Evolutionary conservation across 768 basidiomycete genomes (phyloP).

Genomic region (Tremella mesenterica): DNA sequence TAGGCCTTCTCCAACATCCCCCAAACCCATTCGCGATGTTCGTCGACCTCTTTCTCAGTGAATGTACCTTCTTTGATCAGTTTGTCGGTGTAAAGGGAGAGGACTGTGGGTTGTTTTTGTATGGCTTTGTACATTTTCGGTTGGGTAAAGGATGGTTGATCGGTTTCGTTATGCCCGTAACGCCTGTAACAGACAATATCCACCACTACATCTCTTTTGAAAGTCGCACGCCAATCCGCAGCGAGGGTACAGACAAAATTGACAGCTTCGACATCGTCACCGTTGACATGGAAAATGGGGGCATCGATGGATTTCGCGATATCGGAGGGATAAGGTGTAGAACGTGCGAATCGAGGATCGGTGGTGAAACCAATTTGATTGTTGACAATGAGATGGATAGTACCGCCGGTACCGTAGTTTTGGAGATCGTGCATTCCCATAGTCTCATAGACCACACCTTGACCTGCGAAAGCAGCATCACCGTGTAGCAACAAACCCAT

Average conservation of each 20-base stretch:
- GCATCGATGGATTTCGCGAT: conserved; percentile 97
- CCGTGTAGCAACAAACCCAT: conserved; percentile 96
- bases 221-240: conserved; percentile 95
- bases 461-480: conserved; percentile 96
- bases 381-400: conserved; percentile 96
- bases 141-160: conserved; percentile 97
- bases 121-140: conserved; percentile 98
- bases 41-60: conserved; percentile 90
- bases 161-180: conserved; percentile 99
- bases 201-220: conserved; percentile 96
- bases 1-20: conserved; percentile 95
- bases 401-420: conserved; percentile 93
- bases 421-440: conserved; percentile 96
- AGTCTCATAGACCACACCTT: conserved; percentile 97
- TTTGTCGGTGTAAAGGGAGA: conserved; percentile 86
- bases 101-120: conserved; percentile 80
- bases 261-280: conserved; percentile 95
- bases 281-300: conserved; percentile 99
- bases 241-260: conserved; percentile 97
- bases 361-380: conserved; percentile 99
- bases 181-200: conserved; percentile 99
- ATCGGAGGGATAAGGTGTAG: conserved; percentile 95
- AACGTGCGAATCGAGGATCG: conserved; percentile 92
- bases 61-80: conserved; percentile 85
- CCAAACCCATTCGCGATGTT: conserved; percentile 99